Base-by-base conservation (phyloP, 306 rosid genomes). In the Erythrophleum fordii region DNA sequence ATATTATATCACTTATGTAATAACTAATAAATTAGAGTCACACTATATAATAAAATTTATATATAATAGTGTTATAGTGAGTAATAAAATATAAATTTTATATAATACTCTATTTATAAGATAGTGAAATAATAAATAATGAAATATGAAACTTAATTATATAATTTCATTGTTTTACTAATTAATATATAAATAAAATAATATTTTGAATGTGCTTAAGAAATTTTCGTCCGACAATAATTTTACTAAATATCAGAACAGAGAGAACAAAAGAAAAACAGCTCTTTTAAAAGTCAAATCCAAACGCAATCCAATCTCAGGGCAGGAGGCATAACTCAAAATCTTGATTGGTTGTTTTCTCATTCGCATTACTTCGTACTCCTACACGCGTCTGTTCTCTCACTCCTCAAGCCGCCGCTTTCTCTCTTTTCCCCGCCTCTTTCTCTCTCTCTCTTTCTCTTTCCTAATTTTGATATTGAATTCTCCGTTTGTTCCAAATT, bases 391-490 rank as follows among this genome's bases (percentile, higher is more conserved):
- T n/a, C 51, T 34, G 16, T 65, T 81, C 53, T 41, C 42, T 48
- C 60, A 17, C 62, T 34, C 44, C 71, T 55, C 59, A 0, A 10
- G 18, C 48, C 51, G 69, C 66, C 37, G 12, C 45, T 20, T 55
- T 55, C 29, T 55, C 61, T 14, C 61, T 22, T n/a, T n/a, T n/a
- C n/a, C n/a, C n/a, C n/a, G n/a, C n/a, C 61, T 6, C 28, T 55
- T 34, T n/a, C 31, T 42, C 59, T 39, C 61, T 14, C 61, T 22
- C 61, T 6, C 28, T 55, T 34, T n/a, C 31, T 42, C 59, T 39
- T 69, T 76, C 37, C 83, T 78, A 69, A 52, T 35, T 86, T 83
- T 67, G 46, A 46, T 42, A 73, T 31, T 69, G 22, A 31, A 20
- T 58, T 73, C 66, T 77, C 41, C 75, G 26, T 17, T 4, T 45